phyloP scores from a whole-genome alignment of 1,284 basidiomycete genomes.

The Cutaneotrichosporon dermatis region DNA sequence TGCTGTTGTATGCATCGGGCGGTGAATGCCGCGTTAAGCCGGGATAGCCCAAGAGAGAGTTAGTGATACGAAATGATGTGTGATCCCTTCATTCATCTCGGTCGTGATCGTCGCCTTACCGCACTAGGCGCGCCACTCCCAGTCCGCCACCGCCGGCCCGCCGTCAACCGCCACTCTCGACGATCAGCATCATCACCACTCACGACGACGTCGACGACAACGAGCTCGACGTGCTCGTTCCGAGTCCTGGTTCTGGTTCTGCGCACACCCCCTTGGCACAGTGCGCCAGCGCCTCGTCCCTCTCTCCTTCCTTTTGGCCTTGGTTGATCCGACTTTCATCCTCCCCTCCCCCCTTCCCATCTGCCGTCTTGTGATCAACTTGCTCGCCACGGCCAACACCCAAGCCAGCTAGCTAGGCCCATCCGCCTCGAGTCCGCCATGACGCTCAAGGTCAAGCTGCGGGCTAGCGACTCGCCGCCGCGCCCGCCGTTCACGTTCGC shows the following conservation, averaged over 20 bases:
- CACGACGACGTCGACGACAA: no score
- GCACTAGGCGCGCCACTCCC: neutral
- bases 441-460: conserved; percentile 29
- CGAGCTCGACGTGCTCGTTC: no score
- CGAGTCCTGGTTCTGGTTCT: no score
- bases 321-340: no score
- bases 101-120: neutral
- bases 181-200: neutral
- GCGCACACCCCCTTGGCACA: no score
- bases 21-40: no score
- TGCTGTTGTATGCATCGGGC: no score
- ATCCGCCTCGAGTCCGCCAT: neutral
- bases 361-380: neutral
- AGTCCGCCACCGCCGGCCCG: neutral
- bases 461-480: conserved; percentile 21
- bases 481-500: conserved; percentile 36
- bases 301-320: no score
- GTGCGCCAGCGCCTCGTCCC: no score
- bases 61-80: neutral
- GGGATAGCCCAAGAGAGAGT: no score
- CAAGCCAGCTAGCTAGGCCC: neutral
- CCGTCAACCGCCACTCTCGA: neutral
- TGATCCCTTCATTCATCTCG: neutral
- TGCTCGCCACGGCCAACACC: neutral
- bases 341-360: no score